Percentiles rank a stretch among this genome's conserved stretches.
Evolutionary conservation across 176 grass and related monocot genomes (phyloP).

Genomic region (Saccharum officinarum): DNA sequence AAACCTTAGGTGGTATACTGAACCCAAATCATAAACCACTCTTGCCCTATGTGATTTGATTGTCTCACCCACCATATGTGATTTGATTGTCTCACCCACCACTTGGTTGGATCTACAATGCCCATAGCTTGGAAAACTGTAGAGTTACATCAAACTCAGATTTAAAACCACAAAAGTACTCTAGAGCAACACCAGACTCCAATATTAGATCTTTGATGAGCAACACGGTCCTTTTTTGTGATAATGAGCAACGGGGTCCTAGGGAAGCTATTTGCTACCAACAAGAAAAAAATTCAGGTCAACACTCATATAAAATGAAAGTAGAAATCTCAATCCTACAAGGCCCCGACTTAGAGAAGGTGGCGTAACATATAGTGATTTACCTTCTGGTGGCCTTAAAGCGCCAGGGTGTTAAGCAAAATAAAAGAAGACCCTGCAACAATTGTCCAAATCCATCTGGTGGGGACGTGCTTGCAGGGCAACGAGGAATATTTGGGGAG

Average conservation of each 20-base stretch:
- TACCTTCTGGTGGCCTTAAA: neutral
- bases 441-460: neutral
- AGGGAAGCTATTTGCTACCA: neutral
- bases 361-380: neutral
- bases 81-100: neutral
- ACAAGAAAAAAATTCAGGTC: neutral
- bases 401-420: neutral
- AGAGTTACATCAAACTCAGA: neutral
- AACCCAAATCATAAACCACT: neutral
- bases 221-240: no score
- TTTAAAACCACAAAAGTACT: neutral
- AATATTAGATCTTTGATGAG: neutral
- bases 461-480: neutral
- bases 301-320: neutral
- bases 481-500: no score
- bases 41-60: neutral
- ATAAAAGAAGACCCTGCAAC: accelerated
- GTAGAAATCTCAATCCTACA: neutral
- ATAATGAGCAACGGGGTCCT: no score
- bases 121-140: neutral
- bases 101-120: neutral
- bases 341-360: neutral
- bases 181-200: neutral
- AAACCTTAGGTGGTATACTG: neutral
- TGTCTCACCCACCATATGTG: no score